phyloP scores from a whole-genome alignment of 2,329 filamentous ascomycete species.

The Colletotrichum sp. region DNA sequence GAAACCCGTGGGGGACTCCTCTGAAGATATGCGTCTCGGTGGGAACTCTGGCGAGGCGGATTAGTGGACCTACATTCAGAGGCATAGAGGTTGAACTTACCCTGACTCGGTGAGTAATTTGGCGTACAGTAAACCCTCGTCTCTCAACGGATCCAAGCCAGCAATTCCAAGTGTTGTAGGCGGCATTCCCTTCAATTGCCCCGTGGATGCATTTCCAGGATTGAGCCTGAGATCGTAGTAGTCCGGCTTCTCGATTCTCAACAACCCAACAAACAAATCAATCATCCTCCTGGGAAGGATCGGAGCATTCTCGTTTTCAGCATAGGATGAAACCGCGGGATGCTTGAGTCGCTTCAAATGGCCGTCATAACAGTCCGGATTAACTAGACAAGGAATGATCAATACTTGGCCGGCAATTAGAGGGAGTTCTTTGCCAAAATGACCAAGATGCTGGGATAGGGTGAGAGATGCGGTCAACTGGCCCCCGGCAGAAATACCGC shows the following conservation, averaged over 20 bases:
- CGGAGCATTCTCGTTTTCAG: conserved; percentile 52
- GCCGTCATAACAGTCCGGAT: conserved; percentile 26
- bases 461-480: conserved; percentile 46
- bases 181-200: conserved; percentile 45
- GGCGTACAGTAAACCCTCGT: conserved; percentile 52
- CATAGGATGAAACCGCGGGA: conserved; percentile 46
- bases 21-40: conserved; percentile 53
- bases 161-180: conserved; percentile 49
- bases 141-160: conserved; percentile 52
- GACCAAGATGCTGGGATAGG: conserved; percentile 39
- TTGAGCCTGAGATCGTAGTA: conserved; percentile 41
- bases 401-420: conserved; percentile 54
- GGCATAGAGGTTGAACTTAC: conserved; percentile 28
- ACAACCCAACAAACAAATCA: conserved; percentile 32
- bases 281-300: conserved; percentile 47
- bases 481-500: conserved; percentile 54
- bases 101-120: conserved; percentile 48
- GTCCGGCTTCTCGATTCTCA: conserved; percentile 29
- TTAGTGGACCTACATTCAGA: neutral
- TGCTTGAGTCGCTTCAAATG: conserved; percentile 41
- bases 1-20: conserved; percentile 58
- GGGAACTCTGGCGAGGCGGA: conserved; percentile 41
- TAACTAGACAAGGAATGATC: conserved; percentile 53
- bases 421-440: conserved; percentile 22
- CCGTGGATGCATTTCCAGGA: conserved; percentile 34